Conservation (phyloP, 176 grass and related monocot species). For the Cenchrus purpureus region DNA sequence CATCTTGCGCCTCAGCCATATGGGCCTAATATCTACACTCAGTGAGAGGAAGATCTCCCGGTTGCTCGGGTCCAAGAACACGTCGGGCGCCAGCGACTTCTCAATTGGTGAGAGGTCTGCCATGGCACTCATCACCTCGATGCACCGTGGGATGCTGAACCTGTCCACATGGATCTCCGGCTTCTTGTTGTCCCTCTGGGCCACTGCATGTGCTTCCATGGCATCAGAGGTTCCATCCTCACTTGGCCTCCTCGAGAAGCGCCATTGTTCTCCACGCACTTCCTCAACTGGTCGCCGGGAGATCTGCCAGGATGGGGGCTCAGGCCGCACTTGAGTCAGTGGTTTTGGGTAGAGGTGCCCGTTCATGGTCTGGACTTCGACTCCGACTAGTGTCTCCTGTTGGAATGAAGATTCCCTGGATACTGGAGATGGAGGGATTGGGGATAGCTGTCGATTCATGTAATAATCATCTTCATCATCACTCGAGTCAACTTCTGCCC, state of each 20-base stretch:
- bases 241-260: slow-evolving; percentile 48
- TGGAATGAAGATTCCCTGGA: slow-evolving; percentile 73
- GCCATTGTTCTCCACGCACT: slow-evolving; percentile 50
- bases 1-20: slow-evolving; percentile 74
- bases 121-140: slow-evolving; percentile 66
- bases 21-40: slow-evolving; percentile 58
- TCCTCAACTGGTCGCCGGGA: slow-evolving; percentile 48
- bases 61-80: slow-evolving; percentile 60
- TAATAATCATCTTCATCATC: slow-evolving; percentile 70
- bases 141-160: slow-evolving; percentile 58
- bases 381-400: slow-evolving; percentile 54
- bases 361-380: slow-evolving; percentile 59
- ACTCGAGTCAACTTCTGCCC: slow-evolving; percentile 48
- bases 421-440: slow-evolving; percentile 58
- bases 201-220: slow-evolving; percentile 44
- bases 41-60: slow-evolving; percentile 69
- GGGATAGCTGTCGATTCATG: slow-evolving; percentile 55
- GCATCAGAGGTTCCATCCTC: slow-evolving; percentile 47
- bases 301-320: slow-evolving; percentile 44
- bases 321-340: slow-evolving; percentile 55
- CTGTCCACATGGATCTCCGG: slow-evolving; percentile 21
- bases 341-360: slow-evolving; percentile 64
- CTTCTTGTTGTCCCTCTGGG: slow-evolving; percentile 49
- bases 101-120: slow-evolving; percentile 51
- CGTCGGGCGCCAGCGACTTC: slow-evolving; percentile 60